Evolutionary conservation across 1,284 basidiomycete species (phyloP), one percentile per base, ranked within the genome.

Genomic region (Ustilago loliicola): DNA sequence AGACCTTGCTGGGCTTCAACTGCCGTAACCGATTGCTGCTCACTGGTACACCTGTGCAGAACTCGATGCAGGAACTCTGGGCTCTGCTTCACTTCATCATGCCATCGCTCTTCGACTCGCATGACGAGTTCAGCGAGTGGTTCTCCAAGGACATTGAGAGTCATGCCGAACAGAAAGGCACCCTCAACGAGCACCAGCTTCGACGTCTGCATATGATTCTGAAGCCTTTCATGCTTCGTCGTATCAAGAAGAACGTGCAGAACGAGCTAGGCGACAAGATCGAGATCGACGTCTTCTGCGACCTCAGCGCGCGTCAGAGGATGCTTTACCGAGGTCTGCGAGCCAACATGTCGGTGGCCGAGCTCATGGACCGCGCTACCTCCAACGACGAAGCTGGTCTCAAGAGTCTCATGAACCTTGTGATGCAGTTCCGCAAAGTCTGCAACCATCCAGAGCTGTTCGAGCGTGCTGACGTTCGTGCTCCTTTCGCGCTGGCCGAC

Each of bases 211-310:
- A 99, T 86, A 98, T 99, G 95, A 99, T 99, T 74, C 89, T 99
- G 81, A 98, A 99, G 87, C 97, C 97, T 11, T 99, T 99, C 89
- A 99, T 99, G 97, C 88, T 99, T 68, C 91, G 97, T 73, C 92
- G 97, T 76, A 93, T 99, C 72, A 99, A 99, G 88, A 93, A 95
- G 76, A 95, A 99, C 87, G 97, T 99, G 19, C 97, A 99, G 88
- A 99, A 99, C 86, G 97, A 99, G 88, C 90, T 99, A n/a, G 96
- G 96, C 80, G 97, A 99, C 86, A 99, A 99, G 94, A 98, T 99
- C 82, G 97, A 99, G 88, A 92, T 94, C 80, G 97, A 99, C 86
- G 90, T 99, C 52, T 94, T 93, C 83, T 95, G 98, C 74, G 95
- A 98, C 83, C 89, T 99, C 65, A 96, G 94, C 82, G 94, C 95